Evolutionary conservation across 148 eudicot genomes (phyloP), one percentile per base, ranked within the genome.

Genomic region (Polygonum aviculare): DNA sequence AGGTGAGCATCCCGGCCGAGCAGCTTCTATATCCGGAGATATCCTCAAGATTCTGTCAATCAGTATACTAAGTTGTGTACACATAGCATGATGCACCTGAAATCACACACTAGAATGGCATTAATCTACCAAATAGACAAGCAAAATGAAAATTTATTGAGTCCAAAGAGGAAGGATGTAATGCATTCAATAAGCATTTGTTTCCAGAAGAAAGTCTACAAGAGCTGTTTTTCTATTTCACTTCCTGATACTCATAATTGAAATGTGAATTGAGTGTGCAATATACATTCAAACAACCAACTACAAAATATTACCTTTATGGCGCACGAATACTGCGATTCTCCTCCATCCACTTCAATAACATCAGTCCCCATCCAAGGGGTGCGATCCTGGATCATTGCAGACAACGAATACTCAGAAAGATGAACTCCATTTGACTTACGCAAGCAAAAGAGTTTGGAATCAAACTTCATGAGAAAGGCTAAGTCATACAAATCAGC

Each of bases 71-170:
- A 91, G 81, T 72, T 83, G 81, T 76, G 82, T 86, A 83, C 97
- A 94, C 87, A 94, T 88, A 57, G 63, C 84, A 77, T 77, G 83
- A 84, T 94, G 98, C 79, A 90, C 97, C 98, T 94, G 90, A 52
- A 78, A 75, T 54, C 51, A 76, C 48, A 14, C 40, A 67, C 72
- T 33, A 39, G 72, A 22, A 21, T 69, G 33, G 22, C 44, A 75
- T 75, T 76, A 75, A 52, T 18, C 75, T 12, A 45, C 50, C 75
- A 44, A 44, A 14, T 36, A 1, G 14, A 36, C 4, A 10, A 31
- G 38, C 7, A n/a, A 15, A 35, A 57, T n/a, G 2, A 21, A 14
- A 19, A 21, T 1, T 57, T 19, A 57, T 57, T 9, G 31, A 57
- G 63, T 7, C 63, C 12, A 22, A 2, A 3, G 7, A 19, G 21